Evolutionary conservation across 352 stramenopile species (phyloP).

Genomic region (Aphanomyces cochlioides): DNA sequence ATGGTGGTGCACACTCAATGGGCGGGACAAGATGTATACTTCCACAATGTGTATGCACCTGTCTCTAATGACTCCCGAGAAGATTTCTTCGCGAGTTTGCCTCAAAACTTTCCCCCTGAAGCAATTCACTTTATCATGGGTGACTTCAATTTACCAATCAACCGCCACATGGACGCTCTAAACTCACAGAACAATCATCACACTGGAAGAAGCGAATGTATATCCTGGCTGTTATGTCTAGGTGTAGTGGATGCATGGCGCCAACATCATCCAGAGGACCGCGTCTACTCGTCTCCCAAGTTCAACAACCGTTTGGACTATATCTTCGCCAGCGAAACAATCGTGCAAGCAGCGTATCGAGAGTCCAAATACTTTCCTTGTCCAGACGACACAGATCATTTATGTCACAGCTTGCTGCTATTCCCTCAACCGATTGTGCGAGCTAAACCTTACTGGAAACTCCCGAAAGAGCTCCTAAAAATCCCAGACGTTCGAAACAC

Average conservation of each 20-base stretch:
- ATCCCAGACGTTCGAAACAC: not conserved
- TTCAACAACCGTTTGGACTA: conserved; percentile 32
- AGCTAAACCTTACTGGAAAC: conserved; percentile 1
- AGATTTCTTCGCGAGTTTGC: not conserved
- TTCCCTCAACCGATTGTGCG: not conserved
- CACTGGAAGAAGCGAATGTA: not conserved
- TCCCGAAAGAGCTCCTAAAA: conserved; percentile 1
- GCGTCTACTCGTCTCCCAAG: conserved; percentile 27
- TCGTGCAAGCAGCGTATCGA: not conserved
- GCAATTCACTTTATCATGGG: not conserved
- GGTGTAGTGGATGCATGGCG: conserved; percentile 31
- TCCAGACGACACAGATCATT: not conserved
- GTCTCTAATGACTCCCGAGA: not conserved
- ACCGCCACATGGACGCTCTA: conserved; percentile 2
- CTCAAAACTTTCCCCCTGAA: not conserved
- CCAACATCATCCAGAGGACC: conserved; percentile 21
- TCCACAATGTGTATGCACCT: not conserved
- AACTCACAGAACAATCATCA: not conserved
- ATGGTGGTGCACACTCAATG: not conserved
- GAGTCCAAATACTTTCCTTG: conserved; percentile 17
- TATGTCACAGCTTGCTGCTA: conserved; percentile 4
- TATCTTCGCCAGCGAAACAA: conserved; percentile 21
- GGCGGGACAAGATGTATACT: not conserved
- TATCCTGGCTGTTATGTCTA: conserved; percentile 26
- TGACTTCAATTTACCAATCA: not conserved